These are phyloP conservation scores for Ceratobasidium papillatum DNA, from an alignment of 1,284 basidiomycete genomes.

Conservation along the genomic window DNA sequence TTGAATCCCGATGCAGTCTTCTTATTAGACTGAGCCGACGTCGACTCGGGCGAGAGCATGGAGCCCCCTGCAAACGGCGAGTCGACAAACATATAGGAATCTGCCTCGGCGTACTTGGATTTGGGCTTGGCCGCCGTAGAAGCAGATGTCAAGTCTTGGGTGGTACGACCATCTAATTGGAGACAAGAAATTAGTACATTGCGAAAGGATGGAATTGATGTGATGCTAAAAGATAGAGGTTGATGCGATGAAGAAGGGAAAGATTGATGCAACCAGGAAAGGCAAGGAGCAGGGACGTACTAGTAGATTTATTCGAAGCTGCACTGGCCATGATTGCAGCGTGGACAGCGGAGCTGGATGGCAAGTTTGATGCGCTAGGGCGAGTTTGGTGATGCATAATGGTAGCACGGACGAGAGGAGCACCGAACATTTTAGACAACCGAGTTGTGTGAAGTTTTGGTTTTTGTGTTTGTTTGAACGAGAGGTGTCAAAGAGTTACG, in stretches of 20 bases:
- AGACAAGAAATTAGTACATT: not conserved
- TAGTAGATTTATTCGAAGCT: not conserved
- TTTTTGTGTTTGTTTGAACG: too few relatives aligned
- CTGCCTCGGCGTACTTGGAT: conserved; percentile 23
- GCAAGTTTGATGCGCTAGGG: conserved; percentile 28
- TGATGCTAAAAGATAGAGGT: too few relatives aligned
- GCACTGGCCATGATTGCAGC: conserved; percentile 25
- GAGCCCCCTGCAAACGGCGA: conserved; percentile 31
- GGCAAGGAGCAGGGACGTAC: conserved; percentile 22
- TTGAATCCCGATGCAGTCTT: not conserved
- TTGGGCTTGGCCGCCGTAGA: conserved; percentile 14
- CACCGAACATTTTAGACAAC: conserved; percentile 27
- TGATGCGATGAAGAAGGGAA: not conserved
- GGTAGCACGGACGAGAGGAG: conserved; percentile 30
- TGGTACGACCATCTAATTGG: not conserved
- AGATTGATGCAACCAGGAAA: not conserved
- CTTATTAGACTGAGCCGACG: not conserved
- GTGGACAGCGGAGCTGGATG: conserved; percentile 24
- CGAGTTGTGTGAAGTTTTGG: not conserved
- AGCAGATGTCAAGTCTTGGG: not conserved
- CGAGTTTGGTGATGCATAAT: conserved; percentile 35
- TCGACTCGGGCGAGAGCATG: conserved; percentile 28
- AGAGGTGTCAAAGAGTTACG: not conserved
- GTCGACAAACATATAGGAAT: conserved; percentile 34
- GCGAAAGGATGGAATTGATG: not conserved